Evolutionary conservation across 1,139 yeast species (phyloP).

Genomic region (Wickerhamomyces sp.): DNA sequence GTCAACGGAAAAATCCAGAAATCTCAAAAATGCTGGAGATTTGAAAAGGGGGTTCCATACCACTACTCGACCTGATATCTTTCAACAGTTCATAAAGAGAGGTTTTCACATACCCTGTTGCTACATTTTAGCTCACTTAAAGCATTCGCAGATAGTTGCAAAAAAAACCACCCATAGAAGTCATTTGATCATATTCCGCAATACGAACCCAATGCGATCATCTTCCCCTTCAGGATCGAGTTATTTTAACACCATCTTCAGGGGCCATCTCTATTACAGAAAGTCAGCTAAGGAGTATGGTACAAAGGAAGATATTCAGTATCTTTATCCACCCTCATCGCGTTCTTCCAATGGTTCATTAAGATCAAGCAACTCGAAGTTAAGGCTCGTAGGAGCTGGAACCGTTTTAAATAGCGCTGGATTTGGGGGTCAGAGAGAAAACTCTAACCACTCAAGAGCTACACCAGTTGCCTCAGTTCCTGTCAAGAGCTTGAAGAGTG

Average conservation of each 20-base stretch:
- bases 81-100: no score
- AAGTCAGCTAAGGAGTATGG: not conserved
- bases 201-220: not conserved
- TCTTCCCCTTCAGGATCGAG: not conserved
- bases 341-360: not conserved
- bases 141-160: not conserved
- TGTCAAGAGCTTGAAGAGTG: not conserved
- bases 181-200: not conserved
- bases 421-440: not conserved
- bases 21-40: no score
- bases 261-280: conserved; percentile 4
- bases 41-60: not conserved
- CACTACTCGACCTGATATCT: not conserved
- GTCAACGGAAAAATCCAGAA: no score
- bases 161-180: not conserved
- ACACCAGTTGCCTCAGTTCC: not conserved
- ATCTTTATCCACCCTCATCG: not conserved
- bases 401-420: not conserved
- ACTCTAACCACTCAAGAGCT: not conserved
- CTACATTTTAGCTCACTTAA: not conserved
- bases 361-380: not conserved
- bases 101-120: not conserved
- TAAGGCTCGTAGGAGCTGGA: not conserved
- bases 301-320: not conserved
- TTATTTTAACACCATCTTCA: conserved; percentile 9